Evolutionary conservation across 2,329 filamentous ascomycete genomes (phyloP).

Genomic region (Verticillium dahliae): DNA sequence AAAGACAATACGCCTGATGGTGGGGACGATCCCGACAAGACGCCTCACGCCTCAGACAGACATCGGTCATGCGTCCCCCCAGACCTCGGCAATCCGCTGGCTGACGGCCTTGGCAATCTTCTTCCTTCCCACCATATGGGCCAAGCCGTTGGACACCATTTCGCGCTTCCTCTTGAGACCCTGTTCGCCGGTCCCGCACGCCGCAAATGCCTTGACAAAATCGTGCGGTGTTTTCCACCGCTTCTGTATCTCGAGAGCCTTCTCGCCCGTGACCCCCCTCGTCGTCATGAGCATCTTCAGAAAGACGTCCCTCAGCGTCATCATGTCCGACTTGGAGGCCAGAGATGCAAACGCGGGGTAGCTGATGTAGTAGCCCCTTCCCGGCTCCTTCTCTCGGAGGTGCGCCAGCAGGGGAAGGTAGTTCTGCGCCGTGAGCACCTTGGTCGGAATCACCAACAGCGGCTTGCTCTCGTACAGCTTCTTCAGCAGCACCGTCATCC

Average conservation of each 20-base stretch:
- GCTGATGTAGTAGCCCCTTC: constrained; percentile 52
- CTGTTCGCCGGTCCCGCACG: constrained; percentile 39
- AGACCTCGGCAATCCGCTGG: constrained; percentile 64
- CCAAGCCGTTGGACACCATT: constrained; percentile 52
- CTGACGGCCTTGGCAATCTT: constrained; percentile 62
- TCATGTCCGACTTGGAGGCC: constrained; percentile 67
- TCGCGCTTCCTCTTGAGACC: constrained; percentile 51
- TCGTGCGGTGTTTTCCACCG: constrained; percentile 69
- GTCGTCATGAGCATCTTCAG: constrained; percentile 85
- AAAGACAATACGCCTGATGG: background rate
- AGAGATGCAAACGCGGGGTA: constrained; percentile 67
- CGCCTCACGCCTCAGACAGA: background rate
- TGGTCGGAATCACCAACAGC: constrained; percentile 60
- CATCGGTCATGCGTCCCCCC: constrained; percentile 41
- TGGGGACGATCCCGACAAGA: too few species aligned
- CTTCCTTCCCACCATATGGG: constrained; percentile 56
- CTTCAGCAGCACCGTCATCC: constrained; percentile 64
- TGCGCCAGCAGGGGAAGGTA: constrained; percentile 59
- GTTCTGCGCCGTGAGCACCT: constrained; percentile 54
- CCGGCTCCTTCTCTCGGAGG: constrained; percentile 45
- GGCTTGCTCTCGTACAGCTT: constrained; percentile 53
- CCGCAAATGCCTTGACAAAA: constrained; percentile 63
- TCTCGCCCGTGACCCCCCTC: constrained; percentile 67
- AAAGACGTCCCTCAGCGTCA: constrained; percentile 68
- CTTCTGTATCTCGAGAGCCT: constrained; percentile 72